Evolutionary conservation across 73 alveolate genomes (phyloP).

Genomic region (Paramecium primaurelia): DNA sequence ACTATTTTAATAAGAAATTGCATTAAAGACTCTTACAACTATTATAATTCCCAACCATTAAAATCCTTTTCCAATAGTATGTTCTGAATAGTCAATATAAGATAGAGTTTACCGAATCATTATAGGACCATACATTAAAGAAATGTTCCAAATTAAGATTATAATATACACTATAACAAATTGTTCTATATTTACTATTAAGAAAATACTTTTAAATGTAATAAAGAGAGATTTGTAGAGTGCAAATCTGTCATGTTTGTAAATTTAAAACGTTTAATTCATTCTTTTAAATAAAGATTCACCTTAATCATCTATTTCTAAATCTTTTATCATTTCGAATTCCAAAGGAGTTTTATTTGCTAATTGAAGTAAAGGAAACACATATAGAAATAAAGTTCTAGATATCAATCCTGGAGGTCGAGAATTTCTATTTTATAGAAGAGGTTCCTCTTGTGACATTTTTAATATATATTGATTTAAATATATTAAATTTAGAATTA

Average conservation of each 20-base stretch:
- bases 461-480: neutral
- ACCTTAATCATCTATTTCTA: neutral
- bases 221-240: neutral
- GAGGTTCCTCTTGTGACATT: neutral
- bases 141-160: neutral
- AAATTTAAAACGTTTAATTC: neutral
- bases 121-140: neutral
- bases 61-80: neutral
- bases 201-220: neutral
- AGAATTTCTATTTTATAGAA: neutral
- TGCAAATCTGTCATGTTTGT: neutral
- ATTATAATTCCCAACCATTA: neutral
- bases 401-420: neutral
- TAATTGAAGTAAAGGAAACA: neutral
- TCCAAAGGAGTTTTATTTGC: neutral
- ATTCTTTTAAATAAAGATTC: neutral
- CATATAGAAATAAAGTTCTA: neutral
- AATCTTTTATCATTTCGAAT: neutral
- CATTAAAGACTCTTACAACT: neutral
- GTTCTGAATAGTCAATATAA: neutral
- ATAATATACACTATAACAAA: neutral
- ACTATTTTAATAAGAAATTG: neutral
- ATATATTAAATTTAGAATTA: neutral
- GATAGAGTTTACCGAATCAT: neutral
- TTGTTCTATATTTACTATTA: neutral